Evolutionary conservation across 2,329 filamentous ascomycete species (phyloP).

Genomic region (Metarhizium humberi): DNA sequence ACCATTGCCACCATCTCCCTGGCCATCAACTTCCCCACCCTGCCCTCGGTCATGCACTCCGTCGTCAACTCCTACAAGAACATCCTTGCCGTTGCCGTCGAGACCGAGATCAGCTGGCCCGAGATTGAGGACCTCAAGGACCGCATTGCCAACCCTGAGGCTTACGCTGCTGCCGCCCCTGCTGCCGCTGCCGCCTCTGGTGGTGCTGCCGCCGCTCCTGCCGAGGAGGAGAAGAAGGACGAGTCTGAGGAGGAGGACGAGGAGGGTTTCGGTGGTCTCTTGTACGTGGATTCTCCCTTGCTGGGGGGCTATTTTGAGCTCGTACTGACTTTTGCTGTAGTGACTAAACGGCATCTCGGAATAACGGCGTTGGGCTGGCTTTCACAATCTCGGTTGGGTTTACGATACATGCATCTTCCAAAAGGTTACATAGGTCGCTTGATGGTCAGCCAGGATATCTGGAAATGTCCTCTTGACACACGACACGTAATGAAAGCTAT

Average conservation of each 20-base stretch:
- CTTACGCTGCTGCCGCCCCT: conserved; percentile 79
- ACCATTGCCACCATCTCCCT: conserved; percentile 88
- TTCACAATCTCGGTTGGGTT: conserved; percentile 34
- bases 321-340: conserved; percentile 33
- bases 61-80: conserved; percentile 99
- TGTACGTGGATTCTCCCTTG: conserved; percentile 35
- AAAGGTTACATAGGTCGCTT: conserved; percentile 38
- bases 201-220: conserved; percentile 39
- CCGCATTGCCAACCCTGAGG: conserved; percentile 97
- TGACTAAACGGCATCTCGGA: conserved; percentile 38
- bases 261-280: conserved; percentile 72
- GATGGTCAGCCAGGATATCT: conserved; percentile 31
- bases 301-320: not conserved
- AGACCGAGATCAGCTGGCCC: conserved; percentile 88
- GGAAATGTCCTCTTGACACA: conserved; percentile 23
- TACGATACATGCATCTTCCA: conserved; percentile 31
- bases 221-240: conserved; percentile 55
- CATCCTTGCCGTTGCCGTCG: conserved; percentile 75
- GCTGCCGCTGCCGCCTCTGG: conserved; percentile 50
- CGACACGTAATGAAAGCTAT: conserved; percentile 19
- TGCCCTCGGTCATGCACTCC: conserved; percentile 94
- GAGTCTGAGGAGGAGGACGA: conserved; percentile 62
- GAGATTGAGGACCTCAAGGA: conserved; percentile 98
- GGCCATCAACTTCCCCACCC: conserved; percentile 87
- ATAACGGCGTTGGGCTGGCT: conserved; percentile 30